Conservation (phyloP, 768 basidiomycete species). For the Rhodocollybia butyracea region DNA sequence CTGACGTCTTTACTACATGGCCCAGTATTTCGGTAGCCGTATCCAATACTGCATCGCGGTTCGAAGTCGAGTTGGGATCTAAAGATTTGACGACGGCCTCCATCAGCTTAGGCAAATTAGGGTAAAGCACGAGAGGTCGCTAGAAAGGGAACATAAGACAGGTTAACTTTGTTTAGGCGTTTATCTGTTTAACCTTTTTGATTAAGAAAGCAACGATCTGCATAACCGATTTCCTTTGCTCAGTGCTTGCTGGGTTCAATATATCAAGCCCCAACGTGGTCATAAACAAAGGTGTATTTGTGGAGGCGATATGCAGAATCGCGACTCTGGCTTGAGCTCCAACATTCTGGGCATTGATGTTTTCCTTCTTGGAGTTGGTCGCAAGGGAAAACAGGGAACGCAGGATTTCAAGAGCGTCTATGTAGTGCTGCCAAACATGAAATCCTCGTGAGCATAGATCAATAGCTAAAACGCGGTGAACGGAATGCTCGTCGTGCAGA, state of each 20-base stretch:
- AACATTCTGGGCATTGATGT: conserved; percentile 62
- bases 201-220: conserved; percentile 93
- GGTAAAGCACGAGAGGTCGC: conserved; percentile 83
- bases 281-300: conserved; percentile 90
- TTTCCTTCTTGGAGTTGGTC: conserved; percentile 69
- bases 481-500: conserved; percentile 68
- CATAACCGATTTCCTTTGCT: conserved; percentile 84
- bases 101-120: conserved; percentile 79
- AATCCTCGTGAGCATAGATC: conserved; percentile 92
- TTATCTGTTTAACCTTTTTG: conserved; percentile 58
- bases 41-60: conserved; percentile 82
- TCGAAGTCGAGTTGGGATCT: conserved; percentile 79
- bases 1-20: conserved; percentile 90
- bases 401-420: conserved; percentile 86
- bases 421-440: conserved; percentile 90
- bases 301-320: conserved; percentile 78
- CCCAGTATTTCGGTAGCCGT: conserved; percentile 93
- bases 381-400: conserved; percentile 81
- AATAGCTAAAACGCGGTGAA: conserved; percentile 70
- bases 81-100: conserved; percentile 96
- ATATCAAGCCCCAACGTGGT: conserved; percentile 91
- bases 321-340: conserved; percentile 79
- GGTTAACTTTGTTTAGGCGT: background rate
- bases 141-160: conserved; percentile 23
- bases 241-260: conserved; percentile 66